Conservation (phyloP, 2,329 filamentous ascomycete species). For the Decorospora gaudefroyi region DNA sequence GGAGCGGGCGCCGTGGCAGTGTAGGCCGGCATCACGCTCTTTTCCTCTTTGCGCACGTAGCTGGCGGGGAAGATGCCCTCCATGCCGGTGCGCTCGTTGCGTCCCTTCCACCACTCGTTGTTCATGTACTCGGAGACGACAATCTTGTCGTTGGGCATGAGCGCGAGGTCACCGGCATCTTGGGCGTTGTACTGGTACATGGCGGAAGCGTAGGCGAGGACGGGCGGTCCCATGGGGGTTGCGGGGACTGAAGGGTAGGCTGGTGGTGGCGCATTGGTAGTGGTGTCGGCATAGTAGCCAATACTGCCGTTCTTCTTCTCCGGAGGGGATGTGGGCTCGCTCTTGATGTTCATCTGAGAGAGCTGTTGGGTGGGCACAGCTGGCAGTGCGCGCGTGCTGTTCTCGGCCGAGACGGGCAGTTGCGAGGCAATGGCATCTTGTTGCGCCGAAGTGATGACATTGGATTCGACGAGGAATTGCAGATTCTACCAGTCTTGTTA, state of each 20-base stretch:
- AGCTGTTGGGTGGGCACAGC: constrained; percentile 43
- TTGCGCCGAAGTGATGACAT: constrained; percentile 73
- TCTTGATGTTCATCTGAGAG: constrained; percentile 40
- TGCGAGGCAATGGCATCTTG: constrained; percentile 75
- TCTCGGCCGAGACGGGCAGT: constrained; percentile 74
- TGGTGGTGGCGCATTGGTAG: constrained; percentile 51
- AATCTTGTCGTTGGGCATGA: constrained; percentile 80
- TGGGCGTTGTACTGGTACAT: constrained; percentile 81
- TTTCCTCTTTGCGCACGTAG: constrained; percentile 76
- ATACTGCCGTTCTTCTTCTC: constrained; percentile 49
- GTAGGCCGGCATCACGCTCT: constrained; percentile 52
- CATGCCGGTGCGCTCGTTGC: constrained; percentile 76
- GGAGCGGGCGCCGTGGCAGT: constrained; percentile 47
- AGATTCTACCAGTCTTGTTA: constrained; percentile 71
- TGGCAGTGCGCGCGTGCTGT: constrained; percentile 54
- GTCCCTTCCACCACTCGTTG: constrained; percentile 93
- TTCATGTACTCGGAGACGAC: constrained; percentile 92
- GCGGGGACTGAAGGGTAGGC: constrained; percentile 54
- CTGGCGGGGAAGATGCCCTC: constrained; percentile 95
- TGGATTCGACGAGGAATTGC: constrained; percentile 82
- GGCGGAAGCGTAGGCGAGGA: constrained; percentile 75
- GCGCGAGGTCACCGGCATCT: constrained; percentile 79
- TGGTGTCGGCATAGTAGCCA: constrained; percentile 48
- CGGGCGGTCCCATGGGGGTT: constrained; percentile 54
- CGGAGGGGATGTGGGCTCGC: constrained; percentile 35